These are phyloP conservation scores for Botrytis deweyae DNA, from an alignment of 2,329 filamentous ascomycete species.

Conservation along the genomic window DNA sequence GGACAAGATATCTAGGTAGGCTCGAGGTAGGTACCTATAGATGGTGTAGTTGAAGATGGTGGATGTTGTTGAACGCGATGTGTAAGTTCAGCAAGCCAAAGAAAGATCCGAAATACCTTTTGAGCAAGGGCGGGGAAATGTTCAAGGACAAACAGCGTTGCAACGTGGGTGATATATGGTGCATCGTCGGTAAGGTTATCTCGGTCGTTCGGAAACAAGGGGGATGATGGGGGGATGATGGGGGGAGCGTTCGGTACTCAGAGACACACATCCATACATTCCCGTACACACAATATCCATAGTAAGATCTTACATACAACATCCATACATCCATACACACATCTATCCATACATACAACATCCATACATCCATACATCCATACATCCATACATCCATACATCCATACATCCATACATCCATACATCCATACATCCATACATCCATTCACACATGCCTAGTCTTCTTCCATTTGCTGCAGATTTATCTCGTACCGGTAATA, in stretches of 20 bases:
- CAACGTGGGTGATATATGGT: not conserved
- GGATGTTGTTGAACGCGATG: not conserved
- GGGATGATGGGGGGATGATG: not conserved
- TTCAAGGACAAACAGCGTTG: not conserved
- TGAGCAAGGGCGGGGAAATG: not conserved
- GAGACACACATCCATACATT: not conserved
- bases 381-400: not conserved
- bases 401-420: not conserved
- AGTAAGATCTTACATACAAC: no score
- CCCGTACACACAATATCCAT: no score
- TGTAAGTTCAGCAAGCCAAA: not conserved
- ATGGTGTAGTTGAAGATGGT: not conserved
- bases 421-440: not conserved
- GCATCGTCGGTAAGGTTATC: not conserved
- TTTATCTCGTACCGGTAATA: not conserved
- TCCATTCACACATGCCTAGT: not conserved
- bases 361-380: not conserved
- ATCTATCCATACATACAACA: no score
- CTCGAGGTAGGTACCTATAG: not conserved
- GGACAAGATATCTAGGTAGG: not conserved
- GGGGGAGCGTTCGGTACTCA: constrained; percentile 9
- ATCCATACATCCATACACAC: no score
- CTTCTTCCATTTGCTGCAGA: not conserved
- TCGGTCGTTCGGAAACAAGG: constrained; percentile 20
- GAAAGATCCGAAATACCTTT: not conserved